Percentiles rank a stretch among this genome's conserved stretches.
Evolutionary conservation across 345 rosid species (phyloP).

Genomic region (Boechera divaricarpa): DNA sequence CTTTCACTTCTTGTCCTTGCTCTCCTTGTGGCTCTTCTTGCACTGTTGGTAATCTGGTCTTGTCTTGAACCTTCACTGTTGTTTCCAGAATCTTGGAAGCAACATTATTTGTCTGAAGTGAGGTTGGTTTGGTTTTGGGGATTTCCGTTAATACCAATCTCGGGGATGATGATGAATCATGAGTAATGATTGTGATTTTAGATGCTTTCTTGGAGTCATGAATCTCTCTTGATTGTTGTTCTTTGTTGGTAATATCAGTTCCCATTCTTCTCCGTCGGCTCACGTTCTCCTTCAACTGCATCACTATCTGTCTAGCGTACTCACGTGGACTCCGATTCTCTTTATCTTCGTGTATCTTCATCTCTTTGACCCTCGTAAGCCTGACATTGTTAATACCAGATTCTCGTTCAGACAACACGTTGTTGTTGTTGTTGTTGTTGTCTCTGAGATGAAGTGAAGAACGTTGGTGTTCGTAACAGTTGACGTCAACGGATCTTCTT

Average conservation of each 20-base stretch:
- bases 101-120: slow-evolving; percentile 23
- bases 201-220: slow-evolving; percentile 59
- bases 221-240: slow-evolving; percentile 49
- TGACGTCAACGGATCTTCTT: slow-evolving; percentile 71
- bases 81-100: slow-evolving; percentile 27
- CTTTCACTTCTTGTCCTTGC: slow-evolving; percentile 19
- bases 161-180: slow-evolving; percentile 57
- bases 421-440: slow-evolving; percentile 38
- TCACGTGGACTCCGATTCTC: slow-evolving; percentile 68
- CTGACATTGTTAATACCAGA: slow-evolving; percentile 36
- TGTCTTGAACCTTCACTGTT: slow-evolving; percentile 32
- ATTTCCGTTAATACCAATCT: slow-evolving; percentile 54
- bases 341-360: slow-evolving; percentile 58
- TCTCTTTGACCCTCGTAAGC: slow-evolving; percentile 56
- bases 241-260: slow-evolving; percentile 79
- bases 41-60: slow-evolving; percentile 37
- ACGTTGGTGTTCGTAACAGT: slow-evolving; percentile 59
- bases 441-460: slow-evolving; percentile 81
- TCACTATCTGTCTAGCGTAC: slow-evolving; percentile 75
- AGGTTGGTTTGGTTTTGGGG: slow-evolving; percentile 46
- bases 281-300: slow-evolving; percentile 76
- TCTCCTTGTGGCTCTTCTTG: slow-evolving; percentile 30
- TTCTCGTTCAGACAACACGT: slow-evolving; percentile 38
- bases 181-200: slow-evolving; percentile 41
- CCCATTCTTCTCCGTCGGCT: slow-evolving; percentile 62